These are phyloP conservation scores for Serendipita sp. DNA, from an alignment of 768 basidiomycete species.

Conservation along the genomic window DNA sequence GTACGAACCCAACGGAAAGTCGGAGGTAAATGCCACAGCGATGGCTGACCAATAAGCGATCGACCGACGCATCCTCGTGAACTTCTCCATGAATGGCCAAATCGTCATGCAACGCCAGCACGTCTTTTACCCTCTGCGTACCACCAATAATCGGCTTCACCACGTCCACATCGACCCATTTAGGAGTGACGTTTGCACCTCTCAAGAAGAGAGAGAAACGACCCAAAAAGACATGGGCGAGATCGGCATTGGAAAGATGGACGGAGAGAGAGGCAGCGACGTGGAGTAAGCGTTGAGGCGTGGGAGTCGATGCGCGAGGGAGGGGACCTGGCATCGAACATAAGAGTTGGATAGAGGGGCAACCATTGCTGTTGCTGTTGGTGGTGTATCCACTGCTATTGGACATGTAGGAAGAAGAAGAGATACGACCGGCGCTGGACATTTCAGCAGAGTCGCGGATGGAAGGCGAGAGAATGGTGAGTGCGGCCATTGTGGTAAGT, in stretches of 20 bases:
- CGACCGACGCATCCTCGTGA: background rate
- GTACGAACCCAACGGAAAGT: background rate
- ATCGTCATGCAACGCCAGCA: background rate
- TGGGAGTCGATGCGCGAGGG: background rate
- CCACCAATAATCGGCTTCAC: slow-evolving; percentile 1
- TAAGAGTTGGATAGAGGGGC: background rate
- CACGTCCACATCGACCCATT: background rate
- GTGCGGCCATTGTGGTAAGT: background rate
- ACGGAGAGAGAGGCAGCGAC: background rate
- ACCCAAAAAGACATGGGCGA: background rate
- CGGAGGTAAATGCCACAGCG: slow-evolving; percentile 2
- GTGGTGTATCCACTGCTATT: background rate
- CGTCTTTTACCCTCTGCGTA: background rate
- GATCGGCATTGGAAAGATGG: slow-evolving; percentile 3
- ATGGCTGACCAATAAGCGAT: background rate
- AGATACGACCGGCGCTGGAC: background rate
- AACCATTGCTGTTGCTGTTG: background rate
- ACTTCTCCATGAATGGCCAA: slow-evolving; percentile 3
- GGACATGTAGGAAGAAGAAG: background rate
- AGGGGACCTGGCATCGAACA: background rate
- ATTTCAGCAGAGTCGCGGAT: background rate
- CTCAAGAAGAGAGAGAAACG: background rate
- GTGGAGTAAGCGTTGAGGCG: background rate
- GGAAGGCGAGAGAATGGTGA: background rate
- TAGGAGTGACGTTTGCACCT: background rate